phyloP scores from a whole-genome alignment of 106 monocot genomes.

The Hemerocallis citrina region DNA sequence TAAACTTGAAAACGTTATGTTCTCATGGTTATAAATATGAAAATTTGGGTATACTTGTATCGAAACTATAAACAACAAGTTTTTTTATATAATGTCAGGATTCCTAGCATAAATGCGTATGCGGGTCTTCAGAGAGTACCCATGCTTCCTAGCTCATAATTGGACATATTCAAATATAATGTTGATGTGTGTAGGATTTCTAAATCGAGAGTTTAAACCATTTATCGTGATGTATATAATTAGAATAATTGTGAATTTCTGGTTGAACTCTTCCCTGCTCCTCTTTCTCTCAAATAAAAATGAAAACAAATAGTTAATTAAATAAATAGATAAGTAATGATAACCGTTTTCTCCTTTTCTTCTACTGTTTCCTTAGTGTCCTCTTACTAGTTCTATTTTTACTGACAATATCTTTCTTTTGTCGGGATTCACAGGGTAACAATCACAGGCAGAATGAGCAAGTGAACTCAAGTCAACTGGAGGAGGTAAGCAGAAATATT shows the following conservation, averaged over 20 bases:
- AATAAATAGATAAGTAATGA: neutral
- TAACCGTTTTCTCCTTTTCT: neutral
- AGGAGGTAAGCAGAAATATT: neutral
- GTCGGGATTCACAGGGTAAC: slow-evolving; percentile 3
- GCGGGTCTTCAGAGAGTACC: too few species aligned
- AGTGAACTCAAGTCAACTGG: neutral
- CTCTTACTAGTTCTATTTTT: neutral
- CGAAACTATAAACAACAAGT: too few species aligned
- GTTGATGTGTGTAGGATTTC: too few species aligned
- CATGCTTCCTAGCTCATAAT: too few species aligned
- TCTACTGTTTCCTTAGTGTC: neutral
- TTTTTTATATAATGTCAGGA: too few species aligned
- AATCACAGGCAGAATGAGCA: neutral
- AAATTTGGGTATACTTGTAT: too few species aligned
- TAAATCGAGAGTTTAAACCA: neutral
- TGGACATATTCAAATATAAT: too few species aligned
- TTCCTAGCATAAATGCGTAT: too few species aligned
- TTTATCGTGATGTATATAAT: neutral
- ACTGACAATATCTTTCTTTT: too few species aligned
- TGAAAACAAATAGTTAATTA: neutral
- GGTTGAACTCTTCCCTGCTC: neutral
- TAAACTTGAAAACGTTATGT: too few species aligned
- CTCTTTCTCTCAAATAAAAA: neutral
- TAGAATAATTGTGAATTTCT: neutral
- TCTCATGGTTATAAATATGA: too few species aligned